These are phyloP conservation scores for Pseudognaphalium luteoalbum DNA, from an alignment of 129 eudicot genomes.

Conservation along the genomic window DNA sequence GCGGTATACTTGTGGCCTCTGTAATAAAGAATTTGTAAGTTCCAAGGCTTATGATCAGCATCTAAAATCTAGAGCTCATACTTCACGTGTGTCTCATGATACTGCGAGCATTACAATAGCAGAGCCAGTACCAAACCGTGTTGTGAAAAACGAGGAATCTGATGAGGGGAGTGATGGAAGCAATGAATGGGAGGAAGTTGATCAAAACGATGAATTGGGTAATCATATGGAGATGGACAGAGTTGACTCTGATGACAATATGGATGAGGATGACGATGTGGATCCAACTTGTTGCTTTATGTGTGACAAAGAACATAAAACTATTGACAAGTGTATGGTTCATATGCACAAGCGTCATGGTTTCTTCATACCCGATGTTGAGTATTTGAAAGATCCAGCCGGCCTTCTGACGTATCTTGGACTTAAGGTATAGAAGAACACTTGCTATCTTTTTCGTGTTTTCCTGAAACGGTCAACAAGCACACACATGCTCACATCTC, in stretches of 20 bases:
- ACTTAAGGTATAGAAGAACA: slow-evolving; percentile 46
- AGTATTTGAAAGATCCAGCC: slow-evolving; percentile 80
- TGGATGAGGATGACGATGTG: slow-evolving; percentile 47
- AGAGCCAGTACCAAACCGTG: slow-evolving; percentile 59
- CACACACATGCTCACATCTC: background rate
- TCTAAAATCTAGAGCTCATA: slow-evolving; percentile 66
- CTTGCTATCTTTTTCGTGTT: background rate
- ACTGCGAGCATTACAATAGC: slow-evolving; percentile 46
- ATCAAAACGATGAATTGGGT: slow-evolving; percentile 44
- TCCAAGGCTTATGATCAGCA: slow-evolving; percentile 90
- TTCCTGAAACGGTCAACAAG: too few species aligned
- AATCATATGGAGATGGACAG: slow-evolving; percentile 48
- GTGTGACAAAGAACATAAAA: slow-evolving; percentile 79
- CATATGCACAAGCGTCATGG: slow-evolving; percentile 98
- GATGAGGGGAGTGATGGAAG: slow-evolving; percentile 71
- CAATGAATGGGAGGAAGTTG: slow-evolving; percentile 83
- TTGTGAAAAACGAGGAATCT: slow-evolving; percentile 24
- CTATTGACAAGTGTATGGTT: slow-evolving; percentile 80
- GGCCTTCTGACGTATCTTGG: slow-evolving; percentile 93
- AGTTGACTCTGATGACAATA: slow-evolving; percentile 25
- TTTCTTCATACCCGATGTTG: slow-evolving; percentile 86
- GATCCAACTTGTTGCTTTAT: slow-evolving; percentile 88
- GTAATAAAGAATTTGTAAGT: slow-evolving; percentile 87
- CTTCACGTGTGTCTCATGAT: slow-evolving; percentile 50
- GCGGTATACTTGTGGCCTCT: slow-evolving; percentile 79